Base-by-base conservation (phyloP, 2,329 filamentous ascomycete genomes). In the Neopestalotiopsis sp. region DNA sequence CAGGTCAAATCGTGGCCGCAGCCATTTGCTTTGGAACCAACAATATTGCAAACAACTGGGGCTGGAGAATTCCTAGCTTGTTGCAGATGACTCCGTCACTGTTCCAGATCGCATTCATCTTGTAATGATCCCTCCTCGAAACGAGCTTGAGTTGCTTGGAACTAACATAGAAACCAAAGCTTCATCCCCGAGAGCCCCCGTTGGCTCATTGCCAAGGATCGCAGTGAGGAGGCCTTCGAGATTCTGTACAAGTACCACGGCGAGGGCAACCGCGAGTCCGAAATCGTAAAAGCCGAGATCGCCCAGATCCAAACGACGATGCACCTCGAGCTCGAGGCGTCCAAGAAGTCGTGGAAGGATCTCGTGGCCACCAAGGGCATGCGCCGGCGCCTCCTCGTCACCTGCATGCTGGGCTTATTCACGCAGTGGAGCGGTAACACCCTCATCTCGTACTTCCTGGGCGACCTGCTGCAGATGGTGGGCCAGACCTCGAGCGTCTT, bases 361-460 rank as follows among this genome's bases (percentile, higher is more conserved):
- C 79, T 89, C 76, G 70, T 89, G 30, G 79, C 78, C 61, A 86
- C 86, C 0, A 69, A 82, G 1, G 88, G 85, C 17, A 87, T 86
- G 78, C 82, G 84, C 1, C 82, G 84, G 42, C 84, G 86, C 42
- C 79, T 84, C 5, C 74, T 87, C 63, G 83, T 89, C 72, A 82
- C 84, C 17, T 76, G 79, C 0, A 81, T 86, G 57, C 80, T 89
- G 10, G 86, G 86, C 40, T 74, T 89, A 0, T 88, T 88, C 74
- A 86, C 86, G 1, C 86, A 89, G 74, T 84, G 86, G 76, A 86
- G 84, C 12, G 87, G 81, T 73, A 89, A 86, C 73, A 83, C 83
- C 10, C 79, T 86, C 63, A 82, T 86, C 68, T 84, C 81, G 10
- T 80, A 74, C 74, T 84, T 81, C 70, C 77, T 82, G 5, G 76